Evolutionary conservation across 2,329 filamentous ascomycete genomes (phyloP).

Genomic region (Ophiocordyceps australis): DNA sequence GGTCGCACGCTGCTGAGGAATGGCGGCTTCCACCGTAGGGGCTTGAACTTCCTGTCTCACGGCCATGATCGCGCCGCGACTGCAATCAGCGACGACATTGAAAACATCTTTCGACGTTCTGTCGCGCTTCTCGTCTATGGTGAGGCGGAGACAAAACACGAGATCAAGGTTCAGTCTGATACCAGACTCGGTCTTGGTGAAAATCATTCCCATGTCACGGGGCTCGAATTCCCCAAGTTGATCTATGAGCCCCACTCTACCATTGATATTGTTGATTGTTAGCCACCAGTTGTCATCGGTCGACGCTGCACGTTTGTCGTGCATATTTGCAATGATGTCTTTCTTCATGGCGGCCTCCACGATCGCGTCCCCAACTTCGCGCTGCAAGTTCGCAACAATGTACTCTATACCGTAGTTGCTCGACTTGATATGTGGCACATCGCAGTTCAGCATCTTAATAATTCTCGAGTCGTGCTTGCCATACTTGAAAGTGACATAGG

Average conservation of each 20-base stretch:
- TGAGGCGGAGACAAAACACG: not conserved
- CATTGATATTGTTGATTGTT: not conserved
- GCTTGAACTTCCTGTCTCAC: not conserved
- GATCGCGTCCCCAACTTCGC: not conserved
- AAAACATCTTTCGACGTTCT: not conserved
- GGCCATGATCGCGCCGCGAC: not conserved
- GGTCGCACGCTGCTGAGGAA: not conserved
- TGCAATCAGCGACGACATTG: not conserved
- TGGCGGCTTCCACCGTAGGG: not conserved
- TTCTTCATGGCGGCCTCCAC: not conserved
- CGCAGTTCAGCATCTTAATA: not conserved
- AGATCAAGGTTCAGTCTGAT: not conserved
- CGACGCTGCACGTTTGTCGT: not conserved
- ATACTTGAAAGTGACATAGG: not conserved
- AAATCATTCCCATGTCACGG: not conserved
- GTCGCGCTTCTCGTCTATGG: not conserved
- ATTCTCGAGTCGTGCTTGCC: not conserved
- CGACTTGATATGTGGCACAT: not conserved
- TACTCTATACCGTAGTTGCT: not conserved
- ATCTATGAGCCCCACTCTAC: not conserved
- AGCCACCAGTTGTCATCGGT: not conserved
- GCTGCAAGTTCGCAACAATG: not conserved
- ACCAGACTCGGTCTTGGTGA: not conserved
- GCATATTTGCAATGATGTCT: not conserved
- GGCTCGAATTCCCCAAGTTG: not conserved